A percentile compares a stretch with the other conserved stretches of the same genome.
These are phyloP conservation scores for Triticum dicoccoides DNA, from an alignment of 176 grass and related monocot genomes.

Conservation along the genomic window DNA sequence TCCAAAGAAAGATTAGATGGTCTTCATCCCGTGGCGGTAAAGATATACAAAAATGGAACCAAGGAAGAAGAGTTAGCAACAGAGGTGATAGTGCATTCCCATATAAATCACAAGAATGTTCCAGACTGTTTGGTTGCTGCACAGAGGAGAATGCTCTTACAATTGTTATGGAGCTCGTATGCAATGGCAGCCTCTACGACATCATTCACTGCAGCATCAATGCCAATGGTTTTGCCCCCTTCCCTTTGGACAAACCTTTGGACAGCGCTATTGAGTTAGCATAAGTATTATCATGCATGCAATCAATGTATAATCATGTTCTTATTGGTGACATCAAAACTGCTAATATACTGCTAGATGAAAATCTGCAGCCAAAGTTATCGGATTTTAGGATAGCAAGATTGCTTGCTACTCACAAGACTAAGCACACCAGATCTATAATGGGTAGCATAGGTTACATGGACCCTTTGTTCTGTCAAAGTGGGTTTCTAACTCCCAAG, in stretches of 20 bases:
- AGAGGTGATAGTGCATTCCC: slow-evolving; percentile 16
- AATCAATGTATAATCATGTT: neutral
- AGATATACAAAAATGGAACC: neutral
- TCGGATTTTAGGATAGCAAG: slow-evolving; percentile 12
- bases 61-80: neutral
- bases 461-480: neutral
- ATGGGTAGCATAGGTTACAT: neutral
- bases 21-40: neutral
- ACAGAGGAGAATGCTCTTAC: slow-evolving; percentile 3
- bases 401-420: neutral
- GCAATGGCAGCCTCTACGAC: neutral
- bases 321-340: neutral
- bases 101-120: slow-evolving; percentile 12
- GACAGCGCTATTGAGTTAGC: neutral
- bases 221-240: no score
- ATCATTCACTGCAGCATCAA: neutral
- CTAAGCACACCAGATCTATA: neutral
- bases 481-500: slow-evolving; percentile 1
- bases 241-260: neutral
- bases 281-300: neutral
- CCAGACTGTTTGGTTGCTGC: neutral
- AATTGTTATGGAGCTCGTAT: neutral
- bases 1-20: no score
- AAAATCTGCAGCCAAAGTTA: neutral
- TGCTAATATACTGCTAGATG: neutral